Evolutionary conservation across 2,329 filamentous ascomycete genomes (phyloP).

Genomic region (Coniosporium tulheliwenetii): DNA sequence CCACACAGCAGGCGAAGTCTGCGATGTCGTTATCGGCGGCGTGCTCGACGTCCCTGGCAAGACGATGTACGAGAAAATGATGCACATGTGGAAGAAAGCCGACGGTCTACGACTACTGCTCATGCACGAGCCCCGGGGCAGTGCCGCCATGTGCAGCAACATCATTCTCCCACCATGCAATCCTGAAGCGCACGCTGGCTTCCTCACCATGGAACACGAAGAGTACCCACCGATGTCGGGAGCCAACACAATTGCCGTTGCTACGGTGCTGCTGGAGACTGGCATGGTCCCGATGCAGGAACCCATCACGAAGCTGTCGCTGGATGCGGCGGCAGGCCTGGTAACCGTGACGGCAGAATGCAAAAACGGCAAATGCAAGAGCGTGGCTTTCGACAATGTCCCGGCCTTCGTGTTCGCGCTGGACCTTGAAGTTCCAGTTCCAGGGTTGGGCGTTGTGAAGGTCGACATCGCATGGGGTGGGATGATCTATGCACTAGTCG

Average conservation of each 20-base stretch:
- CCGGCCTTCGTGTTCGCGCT: constrained; percentile 26
- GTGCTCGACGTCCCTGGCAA: constrained; percentile 26
- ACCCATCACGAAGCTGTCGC: constrained; percentile 22
- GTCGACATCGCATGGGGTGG: too few species aligned
- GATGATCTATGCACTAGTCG: too few species aligned
- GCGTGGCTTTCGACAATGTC: constrained; percentile 30
- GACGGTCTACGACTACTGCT: constrained; percentile 27
- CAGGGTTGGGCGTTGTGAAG: too few species aligned
- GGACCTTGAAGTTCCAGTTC: constrained; percentile 22
- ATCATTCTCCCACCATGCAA: constrained; percentile 28
- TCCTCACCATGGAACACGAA: constrained; percentile 31
- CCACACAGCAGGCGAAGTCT: constrained; percentile 28
- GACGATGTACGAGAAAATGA: constrained; percentile 34
- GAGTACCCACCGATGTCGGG: constrained; percentile 32
- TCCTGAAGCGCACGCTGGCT: constrained; percentile 27
- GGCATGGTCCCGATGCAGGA: constrained; percentile 31
- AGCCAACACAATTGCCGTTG: constrained; percentile 27
- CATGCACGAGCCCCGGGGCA: constrained; percentile 30
- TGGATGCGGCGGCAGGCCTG: constrained; percentile 31
- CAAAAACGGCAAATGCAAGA: constrained; percentile 26
- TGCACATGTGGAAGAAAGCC: constrained; percentile 23
- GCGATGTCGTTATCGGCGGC: constrained; percentile 34
- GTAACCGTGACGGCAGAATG: constrained; percentile 26
- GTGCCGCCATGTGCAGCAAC: constrained; percentile 24
- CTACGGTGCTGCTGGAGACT: constrained; percentile 31